Evolutionary conservation across 148 eudicot species (phyloP).

Genomic region (Vaccinium corymbosum): DNA sequence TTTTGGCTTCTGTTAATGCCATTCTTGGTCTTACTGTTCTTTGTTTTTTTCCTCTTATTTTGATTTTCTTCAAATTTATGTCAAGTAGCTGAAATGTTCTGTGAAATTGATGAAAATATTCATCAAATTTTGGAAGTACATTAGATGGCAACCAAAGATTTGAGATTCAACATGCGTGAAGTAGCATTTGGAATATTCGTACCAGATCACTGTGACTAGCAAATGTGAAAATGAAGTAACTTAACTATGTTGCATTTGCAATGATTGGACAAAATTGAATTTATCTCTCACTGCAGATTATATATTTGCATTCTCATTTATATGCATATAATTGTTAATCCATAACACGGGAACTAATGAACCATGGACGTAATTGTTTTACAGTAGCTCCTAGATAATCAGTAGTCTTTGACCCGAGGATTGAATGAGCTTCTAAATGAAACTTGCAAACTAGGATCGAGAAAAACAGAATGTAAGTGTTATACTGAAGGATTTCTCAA

Average conservation of each 20-base stretch:
- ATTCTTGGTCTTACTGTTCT: neutral
- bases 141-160: neutral
- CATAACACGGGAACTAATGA: neutral
- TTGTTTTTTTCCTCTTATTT: neutral
- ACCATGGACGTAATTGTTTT: neutral
- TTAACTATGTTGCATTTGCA: neutral
- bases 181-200: neutral
- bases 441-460: neutral
- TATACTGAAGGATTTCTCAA: neutral
- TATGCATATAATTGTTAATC: neutral
- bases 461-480: neutral
- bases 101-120: neutral
- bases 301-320: neutral
- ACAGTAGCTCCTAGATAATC: neutral
- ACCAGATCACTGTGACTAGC: neutral
- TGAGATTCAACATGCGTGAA: neutral
- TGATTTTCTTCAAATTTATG: neutral
- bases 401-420: neutral
- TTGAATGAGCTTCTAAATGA: neutral
- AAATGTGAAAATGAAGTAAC: conserved; percentile 2
- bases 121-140: neutral
- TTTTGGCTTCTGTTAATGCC: conserved; percentile 7
- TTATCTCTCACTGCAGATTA: neutral
- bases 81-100: conserved; percentile 5
- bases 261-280: neutral